Base-by-base conservation (phyloP, 169 alveolate genomes). In the Cryptosporidium felis region DNA sequence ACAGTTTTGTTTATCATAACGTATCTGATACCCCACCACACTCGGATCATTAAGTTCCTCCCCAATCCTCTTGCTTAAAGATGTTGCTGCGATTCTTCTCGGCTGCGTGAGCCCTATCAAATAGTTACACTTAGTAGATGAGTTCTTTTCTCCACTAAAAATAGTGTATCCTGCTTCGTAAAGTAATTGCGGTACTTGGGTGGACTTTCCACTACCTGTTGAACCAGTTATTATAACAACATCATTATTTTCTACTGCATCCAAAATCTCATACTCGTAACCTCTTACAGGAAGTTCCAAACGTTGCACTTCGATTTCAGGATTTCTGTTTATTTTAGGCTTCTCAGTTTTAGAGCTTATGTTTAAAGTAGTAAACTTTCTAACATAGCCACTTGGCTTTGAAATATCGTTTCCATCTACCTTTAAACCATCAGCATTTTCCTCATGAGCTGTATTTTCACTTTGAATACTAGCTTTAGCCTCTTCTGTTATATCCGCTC, bases 181-280 rank as follows among this genome's bases (percentile, higher is more conserved):
- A 40, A 97, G 88, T 89, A 96, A 96, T 85, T 98, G 98, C 1
- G 99, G 99, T 16, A 97, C 90, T 92, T 97, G 95, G 5, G 99
- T 98, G 30, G 99, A 97, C 89, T 98, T 98, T 16, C 99, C 99
- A 79, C 99, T 95, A 2, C 99, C 99, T 2, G 99, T 97, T 90
- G 97, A 99, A 56, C 99, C 99, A 8, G 95, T 97, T 34, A 98
- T 93, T 56, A 98, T 89, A 14, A 96, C 92, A 28, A 97, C 96
- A 91, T 96, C 96, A 85, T 94, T 92, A 80, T 94, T 94, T 80
- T 92, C 81, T 23, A 97, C 89, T 10, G 98, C 93, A 45, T 95
- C 96, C 12, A 96, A 91, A n/a, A 98, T 94, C 91, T 97, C 95
- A 45, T 92, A 96, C 89, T 96, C 97, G 85, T 93, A 94, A 74